Conservation (phyloP, 345 rosid genomes). For the Acer campestre region DNA sequence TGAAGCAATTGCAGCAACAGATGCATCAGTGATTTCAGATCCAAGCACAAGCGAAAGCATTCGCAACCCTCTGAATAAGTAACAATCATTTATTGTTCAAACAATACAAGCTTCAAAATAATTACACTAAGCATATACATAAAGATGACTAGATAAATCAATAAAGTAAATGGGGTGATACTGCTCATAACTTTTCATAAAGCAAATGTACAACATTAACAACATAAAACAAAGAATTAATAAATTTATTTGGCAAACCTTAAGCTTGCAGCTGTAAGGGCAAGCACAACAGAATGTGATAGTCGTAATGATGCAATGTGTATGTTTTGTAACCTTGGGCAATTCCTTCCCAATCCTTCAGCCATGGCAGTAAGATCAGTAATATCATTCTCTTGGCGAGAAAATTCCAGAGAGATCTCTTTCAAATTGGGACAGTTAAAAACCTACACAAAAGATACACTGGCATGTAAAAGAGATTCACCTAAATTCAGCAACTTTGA, state of each 20-base stretch:
- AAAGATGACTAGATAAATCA: neutral
- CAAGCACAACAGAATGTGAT: slow-evolving; percentile 79
- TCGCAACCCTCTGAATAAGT: slow-evolving; percentile 61
- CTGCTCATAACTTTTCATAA: neutral
- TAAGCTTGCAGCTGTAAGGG: slow-evolving; percentile 78
- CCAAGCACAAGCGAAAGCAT: slow-evolving; percentile 98
- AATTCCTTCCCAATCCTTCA: slow-evolving; percentile 76
- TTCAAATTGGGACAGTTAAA: slow-evolving; percentile 80
- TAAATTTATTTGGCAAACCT: slow-evolving; percentile 49
- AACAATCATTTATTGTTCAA: slow-evolving; percentile 4
- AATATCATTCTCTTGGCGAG: slow-evolving; percentile 71
- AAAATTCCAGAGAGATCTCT: slow-evolving; percentile 86
- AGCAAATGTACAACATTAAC: neutral
- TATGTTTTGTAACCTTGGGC: slow-evolving; percentile 73
- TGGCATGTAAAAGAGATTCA: slow-evolving; percentile 6
- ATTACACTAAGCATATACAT: neutral
- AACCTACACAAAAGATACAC: slow-evolving; percentile 39
- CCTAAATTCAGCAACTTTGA: neutral
- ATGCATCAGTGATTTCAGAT: slow-evolving; percentile 84
- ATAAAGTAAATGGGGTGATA: neutral
- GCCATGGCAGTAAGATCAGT: slow-evolving; percentile 72
- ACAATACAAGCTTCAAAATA: neutral
- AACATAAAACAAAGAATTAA: neutral
- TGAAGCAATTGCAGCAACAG: slow-evolving; percentile 90
- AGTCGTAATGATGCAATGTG: slow-evolving; percentile 85